Evolutionary conservation across 1,284 basidiomycete genomes (phyloP).

Genomic region (Erythrobasidium hasegawianum): DNA sequence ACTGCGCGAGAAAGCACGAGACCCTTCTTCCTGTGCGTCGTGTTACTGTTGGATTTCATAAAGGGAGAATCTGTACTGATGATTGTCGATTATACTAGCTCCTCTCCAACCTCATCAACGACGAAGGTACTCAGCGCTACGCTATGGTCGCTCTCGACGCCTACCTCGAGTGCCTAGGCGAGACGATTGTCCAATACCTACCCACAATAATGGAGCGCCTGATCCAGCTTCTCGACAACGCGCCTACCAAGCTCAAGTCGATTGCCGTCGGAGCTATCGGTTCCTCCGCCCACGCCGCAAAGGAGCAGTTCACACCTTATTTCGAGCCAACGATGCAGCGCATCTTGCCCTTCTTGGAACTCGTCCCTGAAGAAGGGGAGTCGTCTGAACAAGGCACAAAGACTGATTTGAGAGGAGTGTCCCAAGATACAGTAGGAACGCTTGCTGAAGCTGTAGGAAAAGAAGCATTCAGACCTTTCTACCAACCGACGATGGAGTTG

Average conservation of each 20-base stretch:
- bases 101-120: constrained; percentile 85
- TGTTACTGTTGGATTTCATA: no score
- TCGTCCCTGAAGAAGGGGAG: constrained; percentile 57
- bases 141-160: constrained; percentile 97
- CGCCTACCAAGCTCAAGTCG: constrained; percentile 80
- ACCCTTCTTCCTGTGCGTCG: constrained; percentile 79
- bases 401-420: constrained; percentile 87
- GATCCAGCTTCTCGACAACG: constrained; percentile 78
- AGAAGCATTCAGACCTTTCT: constrained; percentile 92
- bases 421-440: constrained; percentile 97
- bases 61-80: background rate
- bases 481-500: constrained; percentile 90
- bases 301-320: constrained; percentile 87
- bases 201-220: constrained; percentile 94
- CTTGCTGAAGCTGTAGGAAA: constrained; percentile 95
- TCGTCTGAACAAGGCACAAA: constrained; percentile 76
- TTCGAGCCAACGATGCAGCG: constrained; percentile 89
- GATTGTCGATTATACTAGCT: constrained; percentile 53
- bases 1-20: constrained; percentile 78
- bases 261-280: constrained; percentile 98
- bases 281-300: constrained; percentile 96
- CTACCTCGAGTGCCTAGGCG: constrained; percentile 89
- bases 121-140: constrained; percentile 78
- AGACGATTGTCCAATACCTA: constrained; percentile 83
- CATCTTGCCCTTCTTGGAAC: constrained; percentile 77